These are phyloP conservation scores for Botryococcus braunii DNA, from an alignment of 163 green algal genomes.

Conservation along the genomic window DNA sequence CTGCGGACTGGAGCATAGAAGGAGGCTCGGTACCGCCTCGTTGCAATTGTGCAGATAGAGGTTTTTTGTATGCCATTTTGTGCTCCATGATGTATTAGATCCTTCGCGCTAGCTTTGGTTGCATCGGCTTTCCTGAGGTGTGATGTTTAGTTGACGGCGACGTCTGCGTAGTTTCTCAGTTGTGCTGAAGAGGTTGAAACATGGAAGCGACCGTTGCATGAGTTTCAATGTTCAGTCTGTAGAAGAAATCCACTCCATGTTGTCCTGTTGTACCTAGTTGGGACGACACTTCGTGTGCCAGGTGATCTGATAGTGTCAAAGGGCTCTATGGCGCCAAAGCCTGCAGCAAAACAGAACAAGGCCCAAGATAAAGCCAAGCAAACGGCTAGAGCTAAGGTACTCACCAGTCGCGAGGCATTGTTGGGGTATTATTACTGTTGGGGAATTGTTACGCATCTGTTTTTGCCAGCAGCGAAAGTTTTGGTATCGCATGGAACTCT, in stretches of 20 bases:
- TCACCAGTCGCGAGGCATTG: neutral
- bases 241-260: neutral
- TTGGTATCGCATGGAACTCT: neutral
- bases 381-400: constrained; percentile 17
- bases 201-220: neutral
- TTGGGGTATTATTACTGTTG: neutral
- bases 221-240: neutral
- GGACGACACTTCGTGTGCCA: neutral
- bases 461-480: constrained; percentile 5
- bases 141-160: too few species aligned
- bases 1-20: too few species aligned
- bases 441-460: neutral
- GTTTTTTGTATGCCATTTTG: too few species aligned
- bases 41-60: too few species aligned
- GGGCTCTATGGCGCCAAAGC: constrained; percentile 33
- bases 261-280: neutral
- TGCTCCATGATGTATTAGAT: too few species aligned
- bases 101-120: too few species aligned
- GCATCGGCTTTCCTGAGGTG: too few species aligned
- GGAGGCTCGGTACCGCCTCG: too few species aligned
- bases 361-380: constrained; percentile 27
- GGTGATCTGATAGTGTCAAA: neutral
- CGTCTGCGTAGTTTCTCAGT: too few species aligned
- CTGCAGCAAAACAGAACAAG: constrained; percentile 22
- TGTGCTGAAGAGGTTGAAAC: too few species aligned